phyloP scores from a whole-genome alignment of 805 yeast genomes.

The Sugiyamaella chiloensis region DNA sequence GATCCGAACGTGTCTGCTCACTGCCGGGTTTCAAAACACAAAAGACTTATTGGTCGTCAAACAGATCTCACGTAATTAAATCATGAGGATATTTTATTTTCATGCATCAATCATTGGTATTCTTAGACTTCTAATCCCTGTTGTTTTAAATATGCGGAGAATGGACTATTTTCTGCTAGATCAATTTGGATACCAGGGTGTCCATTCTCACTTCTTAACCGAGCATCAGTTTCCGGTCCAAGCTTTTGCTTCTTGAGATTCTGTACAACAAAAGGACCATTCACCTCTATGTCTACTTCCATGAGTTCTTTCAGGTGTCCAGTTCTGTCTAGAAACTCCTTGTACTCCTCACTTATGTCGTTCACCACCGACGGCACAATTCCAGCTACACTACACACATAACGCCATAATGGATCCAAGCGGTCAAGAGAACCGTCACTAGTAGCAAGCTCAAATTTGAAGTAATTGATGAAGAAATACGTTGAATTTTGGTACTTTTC shows the following conservation, averaged over 20 bases:
- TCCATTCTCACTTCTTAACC: constrained; percentile 23
- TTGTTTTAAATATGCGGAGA: constrained; percentile 11
- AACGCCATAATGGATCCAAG: constrained; percentile 19
- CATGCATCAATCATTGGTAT: neutral
- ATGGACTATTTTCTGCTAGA: constrained; percentile 11
- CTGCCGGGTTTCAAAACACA: constrained; percentile 5
- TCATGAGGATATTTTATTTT: neutral
- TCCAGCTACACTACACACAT: constrained; percentile 23
- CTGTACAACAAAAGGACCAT: constrained; percentile 25
- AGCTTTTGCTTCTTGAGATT: constrained; percentile 21
- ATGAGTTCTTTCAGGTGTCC: constrained; percentile 16
- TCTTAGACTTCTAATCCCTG: constrained; percentile 2
- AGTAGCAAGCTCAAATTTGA: constrained; percentile 28
- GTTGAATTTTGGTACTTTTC: constrained; percentile 25
- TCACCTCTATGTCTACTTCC: constrained; percentile 24
- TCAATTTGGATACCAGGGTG: constrained; percentile 26
- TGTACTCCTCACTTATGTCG: constrained; percentile 30
- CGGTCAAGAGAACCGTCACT: constrained; percentile 4
- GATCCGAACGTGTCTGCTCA: constrained; percentile 28
- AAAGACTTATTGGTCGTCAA: constrained; percentile 15
- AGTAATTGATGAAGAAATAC: constrained; percentile 32
- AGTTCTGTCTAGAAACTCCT: constrained; percentile 23
- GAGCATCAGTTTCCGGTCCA: constrained; percentile 13
- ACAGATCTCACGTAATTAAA: constrained; percentile 4
- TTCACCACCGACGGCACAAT: constrained; percentile 27